phyloP scores from a whole-genome alignment of 495 filamentous ascomycete genomes.

The Podospora fimiseda region DNA sequence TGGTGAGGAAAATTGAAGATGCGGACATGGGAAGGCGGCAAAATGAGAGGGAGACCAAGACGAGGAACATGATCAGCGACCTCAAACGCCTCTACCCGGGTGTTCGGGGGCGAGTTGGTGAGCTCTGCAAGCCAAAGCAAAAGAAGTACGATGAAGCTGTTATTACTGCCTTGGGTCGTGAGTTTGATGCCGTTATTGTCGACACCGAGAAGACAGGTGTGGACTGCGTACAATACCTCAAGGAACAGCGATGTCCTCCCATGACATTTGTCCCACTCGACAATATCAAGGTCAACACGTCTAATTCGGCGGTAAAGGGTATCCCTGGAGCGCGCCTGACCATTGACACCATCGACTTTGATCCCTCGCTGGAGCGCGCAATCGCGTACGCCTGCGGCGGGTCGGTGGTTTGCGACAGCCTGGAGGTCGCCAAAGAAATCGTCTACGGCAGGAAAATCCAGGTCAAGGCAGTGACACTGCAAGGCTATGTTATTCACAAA shows the following conservation, averaged over 20 bases:
- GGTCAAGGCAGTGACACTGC: constrained; percentile 87
- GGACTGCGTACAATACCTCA: constrained; percentile 90
- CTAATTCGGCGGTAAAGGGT: constrained; percentile 85
- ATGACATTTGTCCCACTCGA: constrained; percentile 93
- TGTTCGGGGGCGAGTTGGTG: constrained; percentile 81
- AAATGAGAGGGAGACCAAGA: constrained; percentile 68
- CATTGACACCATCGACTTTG: constrained; percentile 94
- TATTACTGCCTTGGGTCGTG: constrained; percentile 81
- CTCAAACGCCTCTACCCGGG: constrained; percentile 89
- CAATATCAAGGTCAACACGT: constrained; percentile 86
- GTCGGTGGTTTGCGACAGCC: constrained; percentile 87
- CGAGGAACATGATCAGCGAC: constrained; percentile 71
- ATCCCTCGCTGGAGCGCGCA: constrained; percentile 76
- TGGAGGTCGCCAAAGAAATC: constrained; percentile 78
- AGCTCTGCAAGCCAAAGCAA: constrained; percentile 91
- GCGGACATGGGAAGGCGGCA: constrained; percentile 78
- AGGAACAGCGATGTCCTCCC: constrained; percentile 76
- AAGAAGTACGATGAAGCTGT: constrained; percentile 93
- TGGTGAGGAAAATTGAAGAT: constrained; percentile 69
- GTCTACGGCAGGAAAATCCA: constrained; percentile 80
- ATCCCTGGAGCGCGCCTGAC: constrained; percentile 79
- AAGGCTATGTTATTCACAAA: constrained; percentile 92
- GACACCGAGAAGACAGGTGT: constrained; percentile 91
- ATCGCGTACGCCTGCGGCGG: constrained; percentile 93
- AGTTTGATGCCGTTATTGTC: constrained; percentile 93